Evolutionary conservation across 371 early-diverging fungal species (phyloP).

Genomic region (Lichtheimia corymbifera): DNA sequence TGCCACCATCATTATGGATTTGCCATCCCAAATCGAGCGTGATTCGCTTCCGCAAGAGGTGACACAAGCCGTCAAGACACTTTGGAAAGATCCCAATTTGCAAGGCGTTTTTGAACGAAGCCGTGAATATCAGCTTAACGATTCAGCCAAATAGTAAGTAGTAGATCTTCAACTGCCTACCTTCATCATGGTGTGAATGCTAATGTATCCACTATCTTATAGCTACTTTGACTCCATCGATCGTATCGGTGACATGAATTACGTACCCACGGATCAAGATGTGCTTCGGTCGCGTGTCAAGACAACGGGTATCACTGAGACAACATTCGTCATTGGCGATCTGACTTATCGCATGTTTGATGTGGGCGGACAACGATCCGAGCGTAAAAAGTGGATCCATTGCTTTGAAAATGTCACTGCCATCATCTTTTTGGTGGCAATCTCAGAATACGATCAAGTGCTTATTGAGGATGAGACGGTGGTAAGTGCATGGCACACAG

Average conservation of each 20-base stretch:
- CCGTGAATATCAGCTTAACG: constrained; percentile 89
- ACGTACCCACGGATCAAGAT: constrained; percentile 85
- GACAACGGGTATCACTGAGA: constrained; percentile 88
- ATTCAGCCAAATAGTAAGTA: constrained; percentile 80
- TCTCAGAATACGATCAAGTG: constrained; percentile 91
- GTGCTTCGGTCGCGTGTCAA: constrained; percentile 82
- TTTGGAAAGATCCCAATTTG: constrained; percentile 85
- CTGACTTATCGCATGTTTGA: constrained; percentile 89
- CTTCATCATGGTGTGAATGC: background rate
- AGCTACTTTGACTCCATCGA: constrained; percentile 93
- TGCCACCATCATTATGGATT: constrained; percentile 66
- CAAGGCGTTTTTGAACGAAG: constrained; percentile 73
- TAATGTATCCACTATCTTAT: constrained; percentile 1
- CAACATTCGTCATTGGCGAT: constrained; percentile 80
- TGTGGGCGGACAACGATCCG: constrained; percentile 90
- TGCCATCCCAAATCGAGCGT: constrained; percentile 80
- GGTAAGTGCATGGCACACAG: constrained; percentile 41
- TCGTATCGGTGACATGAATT: constrained; percentile 75
- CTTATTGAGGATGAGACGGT: constrained; percentile 91
- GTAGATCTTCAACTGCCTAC: background rate
- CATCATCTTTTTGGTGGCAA: constrained; percentile 89
- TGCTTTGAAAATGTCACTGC: constrained; percentile 94
- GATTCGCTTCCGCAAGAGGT: constrained; percentile 76
- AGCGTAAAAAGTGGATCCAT: constrained; percentile 92
- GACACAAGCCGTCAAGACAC: constrained; percentile 68